Conservation (phyloP, 441 rosid genomes). For the Arabidopsis lyrata region DNA sequence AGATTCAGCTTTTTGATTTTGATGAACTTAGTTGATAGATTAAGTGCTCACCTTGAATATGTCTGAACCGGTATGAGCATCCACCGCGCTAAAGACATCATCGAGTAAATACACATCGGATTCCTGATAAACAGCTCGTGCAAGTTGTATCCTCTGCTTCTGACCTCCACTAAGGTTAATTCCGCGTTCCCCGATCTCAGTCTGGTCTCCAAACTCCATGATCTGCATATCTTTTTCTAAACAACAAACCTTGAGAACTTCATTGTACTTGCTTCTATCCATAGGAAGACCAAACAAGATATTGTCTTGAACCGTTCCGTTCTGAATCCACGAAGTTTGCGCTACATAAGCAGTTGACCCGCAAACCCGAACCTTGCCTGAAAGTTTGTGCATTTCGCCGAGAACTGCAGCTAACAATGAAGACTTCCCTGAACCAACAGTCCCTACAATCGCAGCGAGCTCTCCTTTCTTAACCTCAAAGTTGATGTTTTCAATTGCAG, state of each 20-base stretch:
- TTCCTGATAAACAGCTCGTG: conserved; percentile 95
- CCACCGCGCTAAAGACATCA: conserved; percentile 96
- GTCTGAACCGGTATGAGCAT: conserved; percentile 95
- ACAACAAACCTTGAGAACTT: conserved; percentile 77
- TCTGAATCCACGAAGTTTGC: conserved; percentile 96
- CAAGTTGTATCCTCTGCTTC: conserved; percentile 94
- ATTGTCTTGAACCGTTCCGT: conserved; percentile 87
- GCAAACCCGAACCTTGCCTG: conserved; percentile 77
- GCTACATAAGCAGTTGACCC: conserved; percentile 92
- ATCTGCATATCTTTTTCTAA: conserved; percentile 86
- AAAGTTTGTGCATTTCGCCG: conserved; percentile 93
- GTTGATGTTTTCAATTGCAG: conserved; percentile 64
- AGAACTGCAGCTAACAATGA: conserved; percentile 84
- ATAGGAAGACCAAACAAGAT: conserved; percentile 86
- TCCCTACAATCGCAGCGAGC: conserved; percentile 87
- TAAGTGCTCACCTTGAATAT: conserved; percentile 70
- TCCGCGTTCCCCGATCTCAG: conserved; percentile 97
- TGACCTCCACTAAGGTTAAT: conserved; percentile 97
- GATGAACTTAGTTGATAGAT: not conserved
- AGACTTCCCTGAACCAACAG: conserved; percentile 92
- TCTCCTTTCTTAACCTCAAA: conserved; percentile 77
- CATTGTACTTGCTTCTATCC: conserved; percentile 61
- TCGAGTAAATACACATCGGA: conserved; percentile 89
- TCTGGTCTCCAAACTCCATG: conserved; percentile 95
- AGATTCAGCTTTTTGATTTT: conserved; percentile 25